These are phyloP conservation scores for Cubamyces lactineus DNA, from an alignment of 768 basidiomycete genomes.

Conservation along the genomic window DNA sequence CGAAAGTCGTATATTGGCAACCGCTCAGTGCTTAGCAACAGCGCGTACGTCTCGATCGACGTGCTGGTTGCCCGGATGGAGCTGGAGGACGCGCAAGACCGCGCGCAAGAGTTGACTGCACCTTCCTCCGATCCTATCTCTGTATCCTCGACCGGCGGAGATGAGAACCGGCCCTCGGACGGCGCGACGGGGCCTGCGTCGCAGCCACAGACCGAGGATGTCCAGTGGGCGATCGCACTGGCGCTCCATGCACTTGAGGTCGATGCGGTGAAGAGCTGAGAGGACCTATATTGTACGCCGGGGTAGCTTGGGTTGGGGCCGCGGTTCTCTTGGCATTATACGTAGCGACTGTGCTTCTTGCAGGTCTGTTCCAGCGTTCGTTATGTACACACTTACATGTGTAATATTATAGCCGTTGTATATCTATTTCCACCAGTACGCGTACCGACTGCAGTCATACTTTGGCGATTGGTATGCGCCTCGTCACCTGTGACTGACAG, in stretches of 20 bases:
- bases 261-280: not conserved
- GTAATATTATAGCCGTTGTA: too few relatives aligned
- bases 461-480: too few relatives aligned
- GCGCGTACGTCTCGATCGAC: conserved; percentile 10
- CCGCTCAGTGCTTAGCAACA: conserved; percentile 7
- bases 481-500: too few relatives aligned
- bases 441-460: too few relatives aligned
- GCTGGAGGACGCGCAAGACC: not conserved
- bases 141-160: not conserved
- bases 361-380: too few relatives aligned
- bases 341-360: too few relatives aligned
- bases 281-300: too few relatives aligned
- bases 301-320: too few relatives aligned
- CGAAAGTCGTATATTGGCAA: conserved; percentile 18
- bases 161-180: not conserved
- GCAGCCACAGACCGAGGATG: conserved; percentile 1
- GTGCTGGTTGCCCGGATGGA: not conserved
- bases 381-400: too few relatives aligned
- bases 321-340: too few relatives aligned
- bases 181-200: not conserved
- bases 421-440: too few relatives aligned
- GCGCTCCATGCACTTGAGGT: conserved; percentile 11
- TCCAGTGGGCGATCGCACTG: conserved; percentile 19
- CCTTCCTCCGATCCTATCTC: conserved; percentile 12
- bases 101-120: not conserved